These are phyloP conservation scores for Trichoderma cornu-damae DNA, from an alignment of 2,329 filamentous ascomycete species.

Conservation along the genomic window DNA sequence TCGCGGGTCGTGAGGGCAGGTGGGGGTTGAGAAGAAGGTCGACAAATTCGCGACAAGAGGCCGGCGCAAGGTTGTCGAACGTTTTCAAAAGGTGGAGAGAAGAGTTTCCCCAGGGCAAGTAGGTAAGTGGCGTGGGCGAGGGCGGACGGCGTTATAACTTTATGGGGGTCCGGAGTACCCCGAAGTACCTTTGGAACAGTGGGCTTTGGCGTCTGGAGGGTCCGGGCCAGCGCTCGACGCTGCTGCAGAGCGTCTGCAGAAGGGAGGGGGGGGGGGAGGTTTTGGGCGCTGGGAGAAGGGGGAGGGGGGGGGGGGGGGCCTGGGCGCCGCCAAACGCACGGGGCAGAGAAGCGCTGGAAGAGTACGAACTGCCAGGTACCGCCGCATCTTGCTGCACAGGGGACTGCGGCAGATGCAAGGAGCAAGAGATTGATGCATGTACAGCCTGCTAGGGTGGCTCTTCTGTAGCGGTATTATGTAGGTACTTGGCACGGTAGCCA, in stretches of 20 bases:
- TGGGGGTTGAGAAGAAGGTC: slow-evolving; percentile 16
- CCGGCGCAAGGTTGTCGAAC: slow-evolving; percentile 16
- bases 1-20: slow-evolving; percentile 12
- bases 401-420: slow-evolving; percentile 19
- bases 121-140: slow-evolving; percentile 13
- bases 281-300: no score
- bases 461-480: no score
- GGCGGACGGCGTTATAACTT: neutral
- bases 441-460: no score
- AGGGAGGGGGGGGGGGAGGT: neutral
- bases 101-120: neutral
- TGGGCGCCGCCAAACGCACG: slow-evolving; percentile 12
- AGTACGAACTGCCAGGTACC: slow-evolving; percentile 17
- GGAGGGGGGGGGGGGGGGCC: neutral
- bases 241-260: slow-evolving; percentile 6
- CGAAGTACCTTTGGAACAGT: slow-evolving; percentile 7
- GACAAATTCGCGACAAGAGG: slow-evolving; percentile 6
- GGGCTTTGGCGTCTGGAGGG: neutral
- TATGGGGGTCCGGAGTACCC: slow-evolving; percentile 20
- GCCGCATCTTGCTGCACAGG: slow-evolving; percentile 10
- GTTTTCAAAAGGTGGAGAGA: slow-evolving; percentile 18
- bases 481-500: neutral
- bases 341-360: slow-evolving; percentile 4
- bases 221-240: neutral
- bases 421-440: slow-evolving; percentile 3